Evolutionary conservation across 164 flowering plant species (phyloP).

Genomic region (Houttuynia cordata): DNA sequence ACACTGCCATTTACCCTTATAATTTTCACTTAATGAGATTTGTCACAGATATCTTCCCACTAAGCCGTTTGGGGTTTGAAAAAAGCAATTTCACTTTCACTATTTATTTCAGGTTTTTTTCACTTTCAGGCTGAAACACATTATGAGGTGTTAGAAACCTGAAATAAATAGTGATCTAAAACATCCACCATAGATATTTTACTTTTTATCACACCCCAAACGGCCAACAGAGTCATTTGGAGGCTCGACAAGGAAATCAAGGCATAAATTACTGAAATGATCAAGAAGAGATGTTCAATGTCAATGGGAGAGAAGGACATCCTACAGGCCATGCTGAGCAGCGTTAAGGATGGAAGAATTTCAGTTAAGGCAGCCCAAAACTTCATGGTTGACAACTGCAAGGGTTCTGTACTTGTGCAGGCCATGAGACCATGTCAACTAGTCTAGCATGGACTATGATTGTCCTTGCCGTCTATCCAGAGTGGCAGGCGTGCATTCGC

Average conservation of each 20-base stretch:
- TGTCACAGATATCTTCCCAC: conserved; percentile 22
- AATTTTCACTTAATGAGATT: too few relatives aligned
- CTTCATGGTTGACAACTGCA: conserved; percentile 48
- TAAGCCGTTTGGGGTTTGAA: too few relatives aligned
- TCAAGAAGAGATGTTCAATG: conserved; percentile 13
- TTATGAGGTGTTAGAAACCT: too few relatives aligned
- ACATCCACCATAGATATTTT: too few relatives aligned
- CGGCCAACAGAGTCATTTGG: conserved; percentile 31
- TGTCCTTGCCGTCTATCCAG: conserved; percentile 15
- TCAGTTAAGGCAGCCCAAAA: conserved; percentile 2
- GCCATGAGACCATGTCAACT: conserved; percentile 24
- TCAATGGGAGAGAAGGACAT: conserved; percentile 20
- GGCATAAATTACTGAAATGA: conserved; percentile 20
- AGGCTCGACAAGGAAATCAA: conserved; percentile 25
- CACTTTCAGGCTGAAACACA: too few relatives aligned
- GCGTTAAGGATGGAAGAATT: conserved; percentile 34
- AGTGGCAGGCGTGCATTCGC: conserved; percentile 20
- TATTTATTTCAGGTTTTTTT: too few relatives aligned
- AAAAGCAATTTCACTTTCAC: too few relatives aligned
- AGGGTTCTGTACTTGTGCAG: conserved; percentile 49
- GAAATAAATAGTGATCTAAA: too few relatives aligned
- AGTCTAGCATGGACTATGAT: conserved; percentile 20
- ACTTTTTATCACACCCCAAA: too few relatives aligned
- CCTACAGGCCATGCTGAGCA: conserved; percentile 34
- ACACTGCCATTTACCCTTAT: too few relatives aligned